Evolutionary conservation across 257 asterid genomes (phyloP), one percentile per base, ranked within the genome.

Genomic region (Verbena officinalis): DNA sequence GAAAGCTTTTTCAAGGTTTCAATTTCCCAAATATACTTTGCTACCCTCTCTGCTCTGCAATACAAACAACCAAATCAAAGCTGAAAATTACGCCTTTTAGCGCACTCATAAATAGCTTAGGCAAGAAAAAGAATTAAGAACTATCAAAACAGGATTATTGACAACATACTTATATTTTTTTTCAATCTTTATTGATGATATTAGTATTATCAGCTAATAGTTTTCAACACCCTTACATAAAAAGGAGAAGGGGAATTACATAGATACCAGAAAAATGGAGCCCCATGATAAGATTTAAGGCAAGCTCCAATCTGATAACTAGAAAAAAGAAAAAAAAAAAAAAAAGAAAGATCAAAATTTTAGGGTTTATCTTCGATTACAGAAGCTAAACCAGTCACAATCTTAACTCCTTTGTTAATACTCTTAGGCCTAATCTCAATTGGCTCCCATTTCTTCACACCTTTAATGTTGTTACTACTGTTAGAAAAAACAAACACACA

Each of bases 321-420:
- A 23, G 42, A 43, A 31, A 48, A 43, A 36, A 48, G 42, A 57
- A 33, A 60, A 38, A 8, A 54, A 61, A 43, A 36, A 48, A 34
- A 57, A 33, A 60, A 38, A 8, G 49, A 61, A 69, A 19, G 44
- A 23, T 27, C 81, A 80, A 82, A 84, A 77, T 19, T 75, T 80
- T 69, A 74, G 17, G 81, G 59, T 46, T 75, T 57, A 60, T 80
- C 83, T 53, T 80, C 84, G 11, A 88, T 81, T 45, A 86, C 75
- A 34, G 90, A 88, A 60, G 98, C 78, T 60, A 88, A 85, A 69
- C 98, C 96, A 31, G 94, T 76, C 65, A 81, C 79, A 33, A 83
- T 68, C 80, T 76, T 88, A 50, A 63, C 73, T 27, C 86, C 85
- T 60, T 52, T 69, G 46, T 69, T 75, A 34, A 68, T 46, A 70